These are phyloP conservation scores for Coemansia sp. DNA, from an alignment of 192 early-diverging fungal species.

Conservation along the genomic window DNA sequence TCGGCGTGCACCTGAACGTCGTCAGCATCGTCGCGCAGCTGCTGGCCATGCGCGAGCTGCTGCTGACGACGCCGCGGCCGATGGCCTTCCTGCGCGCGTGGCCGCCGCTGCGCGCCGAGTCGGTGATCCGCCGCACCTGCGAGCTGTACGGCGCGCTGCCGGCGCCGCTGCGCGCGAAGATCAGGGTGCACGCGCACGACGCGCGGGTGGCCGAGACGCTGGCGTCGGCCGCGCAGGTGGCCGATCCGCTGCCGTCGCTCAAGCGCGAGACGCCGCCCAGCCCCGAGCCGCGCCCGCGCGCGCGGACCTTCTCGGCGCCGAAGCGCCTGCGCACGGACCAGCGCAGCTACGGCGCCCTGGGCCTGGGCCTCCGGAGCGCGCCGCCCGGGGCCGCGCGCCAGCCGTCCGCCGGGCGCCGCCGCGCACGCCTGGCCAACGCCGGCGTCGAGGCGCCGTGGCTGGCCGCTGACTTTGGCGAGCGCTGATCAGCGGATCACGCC, in stretches of 20 bases:
- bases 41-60: conserved; percentile 69
- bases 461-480: too few relatives aligned
- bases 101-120: conserved; percentile 44
- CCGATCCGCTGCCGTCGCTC: conserved; percentile 23
- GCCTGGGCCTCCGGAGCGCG: conserved; percentile 9
- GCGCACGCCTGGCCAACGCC: too few relatives aligned
- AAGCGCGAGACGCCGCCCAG: conserved; percentile 42
- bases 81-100: conserved; percentile 46
- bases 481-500: neutral
- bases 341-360: conserved; percentile 16
- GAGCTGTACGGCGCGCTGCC: conserved; percentile 43
- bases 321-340: too few relatives aligned
- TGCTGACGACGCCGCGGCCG: conserved; percentile 55
- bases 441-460: too few relatives aligned
- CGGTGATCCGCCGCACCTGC: conserved; percentile 39
- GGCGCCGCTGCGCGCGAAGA: conserved; percentile 12
- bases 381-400: neutral
- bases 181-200: conserved; percentile 44
- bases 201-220: conserved; percentile 32
- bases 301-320: conserved; percentile 39
- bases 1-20: conserved; percentile 91
- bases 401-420: too few relatives aligned
- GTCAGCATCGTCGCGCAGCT: conserved; percentile 86
- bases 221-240: conserved; percentile 24
- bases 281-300: conserved; percentile 14